Conservation (phyloP, 257 asterid genomes). For the Mitragyna speciosa region DNA sequence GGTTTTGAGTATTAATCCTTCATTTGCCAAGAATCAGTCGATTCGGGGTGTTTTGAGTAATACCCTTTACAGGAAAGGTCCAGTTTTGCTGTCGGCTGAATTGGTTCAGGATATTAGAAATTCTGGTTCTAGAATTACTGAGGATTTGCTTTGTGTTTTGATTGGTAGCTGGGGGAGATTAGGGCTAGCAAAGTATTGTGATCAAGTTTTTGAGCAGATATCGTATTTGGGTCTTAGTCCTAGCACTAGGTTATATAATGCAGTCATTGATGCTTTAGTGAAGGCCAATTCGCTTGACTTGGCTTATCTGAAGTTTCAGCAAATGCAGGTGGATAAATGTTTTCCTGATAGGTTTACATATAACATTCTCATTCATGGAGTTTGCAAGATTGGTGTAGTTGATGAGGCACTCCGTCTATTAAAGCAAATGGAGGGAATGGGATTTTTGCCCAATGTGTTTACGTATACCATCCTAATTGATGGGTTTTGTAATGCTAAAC, state of each 20-base stretch:
- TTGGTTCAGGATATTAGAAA: constrained; percentile 55
- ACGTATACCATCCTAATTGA: constrained; percentile 78
- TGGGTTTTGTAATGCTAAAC: constrained; percentile 69
- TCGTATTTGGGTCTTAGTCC: constrained; percentile 76
- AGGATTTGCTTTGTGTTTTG: constrained; percentile 66
- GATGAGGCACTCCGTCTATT: constrained; percentile 85
- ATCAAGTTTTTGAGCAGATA: constrained; percentile 78
- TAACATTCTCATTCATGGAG: constrained; percentile 88
- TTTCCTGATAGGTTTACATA: constrained; percentile 78
- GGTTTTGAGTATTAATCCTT: constrained; percentile 44
- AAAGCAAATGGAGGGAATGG: constrained; percentile 83
- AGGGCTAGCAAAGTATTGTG: constrained; percentile 80
- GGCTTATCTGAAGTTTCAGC: constrained; percentile 95
- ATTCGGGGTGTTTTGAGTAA: constrained; percentile 58
- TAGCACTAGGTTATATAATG: constrained; percentile 82
- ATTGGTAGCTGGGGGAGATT: constrained; percentile 91
- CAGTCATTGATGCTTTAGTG: constrained; percentile 78
- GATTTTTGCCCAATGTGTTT: constrained; percentile 68
- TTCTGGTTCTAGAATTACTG: constrained; percentile 56
- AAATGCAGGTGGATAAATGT: constrained; percentile 86
- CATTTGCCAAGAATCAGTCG: constrained; percentile 52
- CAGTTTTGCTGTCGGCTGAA: constrained; percentile 70
- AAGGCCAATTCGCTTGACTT: constrained; percentile 85
- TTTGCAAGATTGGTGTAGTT: constrained; percentile 79
- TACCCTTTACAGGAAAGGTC: constrained; percentile 68